A percentile compares a stretch with the other conserved stretches of the same genome.
Evolutionary conservation across 129 eudicot species (phyloP).

Genomic region (Chrysanthemum makinoi): DNA sequence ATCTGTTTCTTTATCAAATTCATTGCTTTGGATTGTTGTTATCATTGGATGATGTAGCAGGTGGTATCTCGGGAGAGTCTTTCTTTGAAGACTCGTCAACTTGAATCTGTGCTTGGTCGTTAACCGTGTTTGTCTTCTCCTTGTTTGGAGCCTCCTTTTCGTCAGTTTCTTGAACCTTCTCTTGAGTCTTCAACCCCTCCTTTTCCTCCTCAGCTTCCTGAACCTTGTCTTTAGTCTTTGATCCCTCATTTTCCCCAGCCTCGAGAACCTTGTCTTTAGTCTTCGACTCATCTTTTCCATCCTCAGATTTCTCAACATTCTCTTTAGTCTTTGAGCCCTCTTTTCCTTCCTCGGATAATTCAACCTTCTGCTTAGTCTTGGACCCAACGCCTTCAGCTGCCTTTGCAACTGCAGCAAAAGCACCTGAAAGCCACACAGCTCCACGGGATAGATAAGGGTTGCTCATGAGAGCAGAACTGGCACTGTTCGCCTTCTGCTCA

Average conservation of each 20-base stretch:
- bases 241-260: conserved; percentile 29
- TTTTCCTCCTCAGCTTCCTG: conserved; percentile 41
- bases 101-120: conserved; percentile 20
- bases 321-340: conserved; percentile 37
- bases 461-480: conserved; percentile 62
- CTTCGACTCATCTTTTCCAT: conserved; percentile 25
- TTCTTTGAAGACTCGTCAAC: conserved; percentile 38
- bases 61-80: conserved; percentile 24
- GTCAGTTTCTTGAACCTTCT: conserved; percentile 45
- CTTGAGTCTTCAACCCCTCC: conserved; percentile 30
- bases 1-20: conserved; percentile 9
- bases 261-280: conserved; percentile 48
- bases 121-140: not conserved
- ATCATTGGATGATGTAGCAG: conserved; percentile 20
- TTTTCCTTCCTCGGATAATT: conserved; percentile 51
- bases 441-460: conserved; percentile 57
- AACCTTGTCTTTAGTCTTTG: conserved; percentile 47
- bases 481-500: conserved; percentile 53
- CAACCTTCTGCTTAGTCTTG: conserved; percentile 59
- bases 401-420: conserved; percentile 47
- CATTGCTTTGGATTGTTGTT: conserved; percentile 22
- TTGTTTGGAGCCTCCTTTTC: conserved; percentile 9
- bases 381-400: conserved; percentile 60
- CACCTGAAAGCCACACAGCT: conserved; percentile 68
- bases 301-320: conserved; percentile 42